Base-by-base conservation (phyloP, 2,329 filamentous ascomycete genomes). In the Cladosporium sp. region DNA sequence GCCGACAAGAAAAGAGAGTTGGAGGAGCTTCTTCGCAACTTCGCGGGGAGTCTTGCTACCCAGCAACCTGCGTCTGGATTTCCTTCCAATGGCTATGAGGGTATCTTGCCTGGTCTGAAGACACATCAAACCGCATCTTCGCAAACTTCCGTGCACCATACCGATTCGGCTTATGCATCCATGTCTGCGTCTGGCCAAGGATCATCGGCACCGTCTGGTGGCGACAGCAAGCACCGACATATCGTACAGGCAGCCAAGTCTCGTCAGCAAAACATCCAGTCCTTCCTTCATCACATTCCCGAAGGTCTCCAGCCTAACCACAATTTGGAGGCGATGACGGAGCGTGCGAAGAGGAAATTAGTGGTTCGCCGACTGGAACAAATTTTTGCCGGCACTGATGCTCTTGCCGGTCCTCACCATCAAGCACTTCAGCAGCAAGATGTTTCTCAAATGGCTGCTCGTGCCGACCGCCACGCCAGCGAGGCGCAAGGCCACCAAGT, bases 321-420 rank as follows among this genome's bases (percentile, higher is more conserved):
- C 52, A 71, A 70, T 28, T 71, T 74, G 11, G 80, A 83, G 28
- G 75, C 74, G 16, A 86, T 93, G 85, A 88, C 88, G 0, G 91
- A 94, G 16, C 88, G 86, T 69, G 85, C 90, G 6, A 92, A 87
- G 79, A 92, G 91, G 80, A 92, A 89, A 73, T 74, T 93, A 23
- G 89, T 94, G 0, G 92, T 94, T 2, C 85, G 87, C 63, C 85
- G 91, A 2, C 77, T 96, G 6, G 92, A 96, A 72, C 90, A 93
- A 68, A 83, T 96, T 1, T 96, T 95, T 68, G 92, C 91, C 0
- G 92, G 92, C 2, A 91, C 89, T 72, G 80, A 73, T 74, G 81
- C 78, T 56, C 74, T 73, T 2, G 70, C 76, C 2, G 80, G 78
- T 11, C 77, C 74, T 23, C 81, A 84, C 64, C 80, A 81, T 12